Evolutionary conservation across 139 green algal species (phyloP).

Genomic region (Chlorella vulgaris): DNA sequence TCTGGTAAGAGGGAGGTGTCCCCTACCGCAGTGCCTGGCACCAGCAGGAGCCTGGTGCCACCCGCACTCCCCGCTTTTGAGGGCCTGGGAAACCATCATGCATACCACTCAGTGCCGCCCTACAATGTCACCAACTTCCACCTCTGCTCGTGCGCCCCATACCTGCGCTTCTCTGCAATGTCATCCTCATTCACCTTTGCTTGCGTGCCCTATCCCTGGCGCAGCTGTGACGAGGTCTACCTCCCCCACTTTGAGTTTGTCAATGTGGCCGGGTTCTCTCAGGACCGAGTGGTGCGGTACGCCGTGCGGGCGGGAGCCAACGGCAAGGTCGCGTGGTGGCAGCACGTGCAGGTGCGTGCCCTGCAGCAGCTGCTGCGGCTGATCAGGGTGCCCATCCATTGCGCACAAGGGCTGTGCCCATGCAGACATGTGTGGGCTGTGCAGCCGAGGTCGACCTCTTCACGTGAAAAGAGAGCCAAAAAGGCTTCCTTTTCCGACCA

Average conservation of each 20-base stretch:
- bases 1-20: background rate
- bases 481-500: too few species aligned
- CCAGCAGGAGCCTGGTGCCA: background rate
- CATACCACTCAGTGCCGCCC: too few species aligned
- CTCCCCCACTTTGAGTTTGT: slow-evolving; percentile 59
- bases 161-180: too few species aligned
- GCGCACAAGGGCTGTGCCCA: background rate
- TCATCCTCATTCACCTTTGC: too few species aligned
- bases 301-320: slow-evolving; percentile 12
- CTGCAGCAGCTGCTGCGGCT: background rate
- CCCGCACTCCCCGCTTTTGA: too few species aligned
- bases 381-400: background rate
- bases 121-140: too few species aligned
- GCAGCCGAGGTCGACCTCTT: too few species aligned
- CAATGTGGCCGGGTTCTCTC: slow-evolving; percentile 41
- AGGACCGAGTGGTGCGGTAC: slow-evolving; percentile 35
- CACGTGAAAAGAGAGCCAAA: too few species aligned
- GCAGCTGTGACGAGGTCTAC: slow-evolving; percentile 41
- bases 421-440: too few species aligned
- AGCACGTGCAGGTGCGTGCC: slow-evolving; percentile 32
- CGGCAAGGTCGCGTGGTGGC: slow-evolving; percentile 30
- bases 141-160: too few species aligned
- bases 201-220: background rate
- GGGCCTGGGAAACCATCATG: too few species aligned
- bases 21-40: background rate